phyloP scores from a whole-genome alignment of 176 grass and related monocot species.

The Triticum monococcum region DNA sequence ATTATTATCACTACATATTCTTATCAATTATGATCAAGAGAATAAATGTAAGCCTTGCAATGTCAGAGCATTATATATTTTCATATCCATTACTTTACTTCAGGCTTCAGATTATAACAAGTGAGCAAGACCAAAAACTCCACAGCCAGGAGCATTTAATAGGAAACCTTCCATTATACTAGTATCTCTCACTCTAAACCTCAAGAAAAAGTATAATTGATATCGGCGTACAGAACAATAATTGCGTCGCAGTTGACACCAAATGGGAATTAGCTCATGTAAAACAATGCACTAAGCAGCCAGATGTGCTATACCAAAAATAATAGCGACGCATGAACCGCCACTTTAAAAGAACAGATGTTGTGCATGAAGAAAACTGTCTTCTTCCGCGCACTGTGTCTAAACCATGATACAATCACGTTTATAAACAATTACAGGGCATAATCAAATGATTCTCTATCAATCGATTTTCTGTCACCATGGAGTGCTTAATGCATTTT shows the following conservation, averaged over 20 bases:
- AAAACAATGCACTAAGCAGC: slow-evolving; percentile 10
- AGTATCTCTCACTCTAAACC: neutral
- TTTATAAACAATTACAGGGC: neutral
- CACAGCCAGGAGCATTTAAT: slow-evolving; percentile 1
- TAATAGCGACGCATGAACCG: neutral
- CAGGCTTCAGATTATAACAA: neutral
- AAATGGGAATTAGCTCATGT: neutral
- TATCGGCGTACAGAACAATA: neutral
- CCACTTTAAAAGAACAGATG: neutral
- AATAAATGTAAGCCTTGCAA: neutral
- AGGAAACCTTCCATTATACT: neutral
- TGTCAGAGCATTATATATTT: neutral
- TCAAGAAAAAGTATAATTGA: neutral
- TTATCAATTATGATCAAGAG: neutral
- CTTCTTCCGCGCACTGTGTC: neutral
- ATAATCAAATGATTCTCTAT: neutral
- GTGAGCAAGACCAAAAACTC: neutral
- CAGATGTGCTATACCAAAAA: neutral
- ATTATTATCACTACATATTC: neutral
- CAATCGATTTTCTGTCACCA: neutral
- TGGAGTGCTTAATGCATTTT: neutral
- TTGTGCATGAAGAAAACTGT: neutral
- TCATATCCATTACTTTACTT: neutral
- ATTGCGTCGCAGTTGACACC: neutral
- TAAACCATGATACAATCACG: neutral